Percentiles rank a stretch among this genome's conserved stretches.
Conservation (phyloP, 2,329 filamentous ascomycete species). For the Fusarium sp. region DNA sequence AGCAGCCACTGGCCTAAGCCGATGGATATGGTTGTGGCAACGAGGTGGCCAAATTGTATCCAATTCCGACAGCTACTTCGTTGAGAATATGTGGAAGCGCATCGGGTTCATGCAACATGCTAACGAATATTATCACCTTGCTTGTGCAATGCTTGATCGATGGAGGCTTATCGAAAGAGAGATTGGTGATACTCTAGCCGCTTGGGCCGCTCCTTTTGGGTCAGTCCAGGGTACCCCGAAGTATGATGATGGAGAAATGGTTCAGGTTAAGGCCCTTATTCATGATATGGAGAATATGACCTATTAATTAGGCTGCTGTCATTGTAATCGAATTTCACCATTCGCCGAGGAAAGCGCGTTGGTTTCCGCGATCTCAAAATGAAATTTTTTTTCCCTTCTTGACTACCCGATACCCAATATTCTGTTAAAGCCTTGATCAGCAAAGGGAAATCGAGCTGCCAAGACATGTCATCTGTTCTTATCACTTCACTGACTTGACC, state of each 20-base stretch:
- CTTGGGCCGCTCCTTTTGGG: neutral
- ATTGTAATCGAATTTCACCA: no score
- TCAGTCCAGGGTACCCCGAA: neutral
- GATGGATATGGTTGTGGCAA: neutral
- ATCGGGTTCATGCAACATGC: neutral
- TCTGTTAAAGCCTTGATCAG: no score
- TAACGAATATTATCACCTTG: neutral
- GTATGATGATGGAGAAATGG: neutral
- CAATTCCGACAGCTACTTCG: neutral
- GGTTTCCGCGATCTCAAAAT: no score
- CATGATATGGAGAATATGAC: neutral
- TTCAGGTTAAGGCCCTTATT: neutral
- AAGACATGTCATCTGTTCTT: neutral
- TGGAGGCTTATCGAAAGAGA: neutral
- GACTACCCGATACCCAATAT: no score
- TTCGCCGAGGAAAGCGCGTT: no score
- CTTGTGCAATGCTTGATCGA: neutral
- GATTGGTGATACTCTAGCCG: neutral
- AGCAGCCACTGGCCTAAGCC: neutral
- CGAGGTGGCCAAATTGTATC: fast-evolving
- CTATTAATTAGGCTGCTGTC: no score
- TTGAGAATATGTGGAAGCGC: neutral
- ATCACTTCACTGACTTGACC: fast-evolving
- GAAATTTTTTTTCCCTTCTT: no score
- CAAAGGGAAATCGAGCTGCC: no score